These are phyloP conservation scores for Exobasidium cylindrosporum DNA, from an alignment of 1,284 basidiomycete species.

Conservation along the genomic window DNA sequence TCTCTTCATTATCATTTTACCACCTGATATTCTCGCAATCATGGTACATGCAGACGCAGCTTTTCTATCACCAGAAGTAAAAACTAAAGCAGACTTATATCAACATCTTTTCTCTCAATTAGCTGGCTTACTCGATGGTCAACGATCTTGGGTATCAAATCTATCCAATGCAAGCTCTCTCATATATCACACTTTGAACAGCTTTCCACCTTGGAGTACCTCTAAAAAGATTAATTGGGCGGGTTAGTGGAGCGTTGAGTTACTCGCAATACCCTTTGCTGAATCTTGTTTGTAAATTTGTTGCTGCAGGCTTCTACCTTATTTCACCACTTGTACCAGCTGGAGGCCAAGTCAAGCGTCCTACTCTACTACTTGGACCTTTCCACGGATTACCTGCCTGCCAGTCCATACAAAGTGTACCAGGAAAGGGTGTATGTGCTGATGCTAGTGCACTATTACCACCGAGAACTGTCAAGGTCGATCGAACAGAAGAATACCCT, in stretches of 20 bases:
- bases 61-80: constrained; percentile 66
- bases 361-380: constrained; percentile 54
- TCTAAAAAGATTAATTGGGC: constrained; percentile 52
- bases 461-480: constrained; percentile 48
- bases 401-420: constrained; percentile 46
- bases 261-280: too few species aligned
- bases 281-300: background rate
- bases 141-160: constrained; percentile 47
- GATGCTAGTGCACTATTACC: constrained; percentile 47
- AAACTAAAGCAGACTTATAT: constrained; percentile 53
- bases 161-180: constrained; percentile 49
- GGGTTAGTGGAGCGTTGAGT: constrained; percentile 6
- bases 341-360: constrained; percentile 19
- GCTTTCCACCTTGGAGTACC: constrained; percentile 30
- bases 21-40: too few species aligned
- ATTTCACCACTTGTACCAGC: constrained; percentile 52
- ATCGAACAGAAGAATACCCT: constrained; percentile 52
- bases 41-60: constrained; percentile 60
- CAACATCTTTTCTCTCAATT: constrained; percentile 50
- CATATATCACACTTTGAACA: constrained; percentile 48
- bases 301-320: constrained; percentile 54
- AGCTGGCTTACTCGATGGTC: constrained; percentile 40
- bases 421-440: constrained; percentile 56
- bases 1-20: too few species aligned
- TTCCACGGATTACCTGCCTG: constrained; percentile 58